Conservation (phyloP, 1,139 yeast genomes). For the Chernovozyma sophiae-reginae region DNA sequence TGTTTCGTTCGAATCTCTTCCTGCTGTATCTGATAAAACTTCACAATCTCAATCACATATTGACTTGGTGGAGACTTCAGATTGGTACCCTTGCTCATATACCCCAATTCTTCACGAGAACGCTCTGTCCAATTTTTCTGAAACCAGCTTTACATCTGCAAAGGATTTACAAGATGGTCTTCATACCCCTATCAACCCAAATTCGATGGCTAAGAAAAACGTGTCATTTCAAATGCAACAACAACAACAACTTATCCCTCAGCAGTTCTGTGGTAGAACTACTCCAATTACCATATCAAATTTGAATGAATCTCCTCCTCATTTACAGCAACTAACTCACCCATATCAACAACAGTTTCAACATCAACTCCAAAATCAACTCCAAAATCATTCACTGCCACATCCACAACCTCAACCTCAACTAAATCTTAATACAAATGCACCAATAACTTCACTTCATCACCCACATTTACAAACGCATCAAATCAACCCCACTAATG, state of each 20-base stretch:
- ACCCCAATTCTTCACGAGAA: conserved; percentile 7
- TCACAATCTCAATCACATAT: conserved; percentile 4
- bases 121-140: conserved; percentile 7
- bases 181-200: conserved; percentile 2
- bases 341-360: conserved; percentile 2
- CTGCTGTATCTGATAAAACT: conserved; percentile 4
- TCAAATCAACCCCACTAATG: conserved; percentile 2
- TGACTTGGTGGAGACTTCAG: conserved; percentile 5
- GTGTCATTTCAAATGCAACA: conserved; percentile 3
- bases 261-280: conserved; percentile 1
- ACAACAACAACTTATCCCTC: neutral
- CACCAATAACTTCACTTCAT: neutral
- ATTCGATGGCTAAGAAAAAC: neutral
- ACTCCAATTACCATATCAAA: conserved; percentile 3
- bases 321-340: neutral
- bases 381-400: conserved; percentile 3
- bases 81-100: conserved; percentile 7
- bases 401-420: neutral
- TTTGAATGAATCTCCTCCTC: conserved; percentile 1
- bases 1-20: conserved; percentile 7
- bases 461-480: conserved; percentile 7
- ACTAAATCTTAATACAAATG: neutral
- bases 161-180: neutral
- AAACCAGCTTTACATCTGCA: conserved; percentile 5
- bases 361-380: conserved; percentile 2